Base-by-base conservation (phyloP, 176 grass and related monocot genomes). In the Guadua angustifolia region DNA sequence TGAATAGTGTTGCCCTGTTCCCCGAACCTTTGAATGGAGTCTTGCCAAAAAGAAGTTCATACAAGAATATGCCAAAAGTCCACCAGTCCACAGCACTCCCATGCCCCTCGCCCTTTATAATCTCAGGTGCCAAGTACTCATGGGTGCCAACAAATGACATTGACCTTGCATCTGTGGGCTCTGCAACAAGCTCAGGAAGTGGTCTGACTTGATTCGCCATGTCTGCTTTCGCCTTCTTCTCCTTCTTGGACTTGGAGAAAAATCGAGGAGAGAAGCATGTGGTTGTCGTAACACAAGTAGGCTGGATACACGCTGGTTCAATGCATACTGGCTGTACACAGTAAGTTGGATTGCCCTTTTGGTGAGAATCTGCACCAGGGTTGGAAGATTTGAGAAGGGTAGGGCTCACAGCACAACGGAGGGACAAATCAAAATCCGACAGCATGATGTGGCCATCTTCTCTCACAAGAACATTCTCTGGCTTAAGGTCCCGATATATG, bases 401-500 rank as follows among this genome's bases (percentile, higher is more conserved):
- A 56, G 93, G 93, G 80, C 55, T 93, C 81, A 92, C 90, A 78
- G 81, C 73, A 78, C 88, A 92, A 43, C 83, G 86, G 49, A 95
- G 84, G 24, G 93, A 95, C 16, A 95, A 89, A 82, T 95, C 93
- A 45, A 95, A 95, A 87, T 95, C 93, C 0, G 93, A 95, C 71
- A 95, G 80, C 93, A 95, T 95, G 77, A 95, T 93, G 69, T 95
- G 93, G 60, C 93, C 93, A 53, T 95, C 93, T 78, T 95, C 93
- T 84, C 93, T 71, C 24, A 95, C 93, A 59, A 95, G 87, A 67
- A 95, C 90, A 71, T 95, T 95, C 84, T 95, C 93, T 75, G 93
- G 93, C 83, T 95, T 95, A 22, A 95, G 73, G 55, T 95, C 93
- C 43, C 90, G 80, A 80, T 95, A 95, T 83, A 95, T 92, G 69